A percentile compares a stretch with the other conserved stretches of the same genome.
Conservation (phyloP, 106 monocot species). For the Phalaenopsis equestris region DNA sequence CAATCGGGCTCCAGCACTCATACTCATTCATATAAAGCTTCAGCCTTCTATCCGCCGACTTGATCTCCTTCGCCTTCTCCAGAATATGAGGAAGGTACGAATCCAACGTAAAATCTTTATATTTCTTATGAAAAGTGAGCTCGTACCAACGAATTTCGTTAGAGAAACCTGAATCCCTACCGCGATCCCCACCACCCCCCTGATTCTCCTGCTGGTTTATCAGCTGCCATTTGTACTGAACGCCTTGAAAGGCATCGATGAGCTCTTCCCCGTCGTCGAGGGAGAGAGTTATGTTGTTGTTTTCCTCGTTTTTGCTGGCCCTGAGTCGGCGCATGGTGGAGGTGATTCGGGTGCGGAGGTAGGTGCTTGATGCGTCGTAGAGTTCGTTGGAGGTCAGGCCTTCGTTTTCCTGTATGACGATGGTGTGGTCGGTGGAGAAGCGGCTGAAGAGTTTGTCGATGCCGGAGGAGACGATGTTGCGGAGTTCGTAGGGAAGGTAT, state of each 20-base stretch:
- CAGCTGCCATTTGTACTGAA: slow-evolving; percentile 24
- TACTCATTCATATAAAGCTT: slow-evolving; percentile 23
- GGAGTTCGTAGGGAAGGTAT: slow-evolving; percentile 23
- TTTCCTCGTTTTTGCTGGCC: slow-evolving; percentile 18
- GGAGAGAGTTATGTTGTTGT: slow-evolving; percentile 4
- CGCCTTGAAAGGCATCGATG: slow-evolving; percentile 27
- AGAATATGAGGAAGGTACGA: slow-evolving; percentile 23
- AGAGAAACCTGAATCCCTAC: no score
- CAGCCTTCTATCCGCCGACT: slow-evolving; percentile 6
- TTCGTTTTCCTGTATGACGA: slow-evolving; percentile 26
- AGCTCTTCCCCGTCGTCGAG: slow-evolving; percentile 26
- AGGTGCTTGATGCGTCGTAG: slow-evolving; percentile 13
- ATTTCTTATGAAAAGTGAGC: slow-evolving; percentile 30
- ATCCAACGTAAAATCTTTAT: slow-evolving; percentile 17
- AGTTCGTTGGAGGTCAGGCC: slow-evolving; percentile 18
- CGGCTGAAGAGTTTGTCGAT: background rate
- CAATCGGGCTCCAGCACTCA: slow-evolving; percentile 14
- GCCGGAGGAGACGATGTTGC: slow-evolving; percentile 7
- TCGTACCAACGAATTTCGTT: slow-evolving; percentile 4
- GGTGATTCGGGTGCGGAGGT: slow-evolving; percentile 18
- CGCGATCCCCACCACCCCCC: background rate
- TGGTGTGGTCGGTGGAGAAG: slow-evolving; percentile 13
- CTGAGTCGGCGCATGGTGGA: slow-evolving; percentile 12
- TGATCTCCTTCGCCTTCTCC: slow-evolving; percentile 12
- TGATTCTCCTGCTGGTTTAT: background rate